A percentile compares a stretch with the other conserved stretches of the same genome.
These are phyloP conservation scores for Botrytis fabae DNA, from an alignment of 2,329 filamentous ascomycete genomes.

Conservation along the genomic window DNA sequence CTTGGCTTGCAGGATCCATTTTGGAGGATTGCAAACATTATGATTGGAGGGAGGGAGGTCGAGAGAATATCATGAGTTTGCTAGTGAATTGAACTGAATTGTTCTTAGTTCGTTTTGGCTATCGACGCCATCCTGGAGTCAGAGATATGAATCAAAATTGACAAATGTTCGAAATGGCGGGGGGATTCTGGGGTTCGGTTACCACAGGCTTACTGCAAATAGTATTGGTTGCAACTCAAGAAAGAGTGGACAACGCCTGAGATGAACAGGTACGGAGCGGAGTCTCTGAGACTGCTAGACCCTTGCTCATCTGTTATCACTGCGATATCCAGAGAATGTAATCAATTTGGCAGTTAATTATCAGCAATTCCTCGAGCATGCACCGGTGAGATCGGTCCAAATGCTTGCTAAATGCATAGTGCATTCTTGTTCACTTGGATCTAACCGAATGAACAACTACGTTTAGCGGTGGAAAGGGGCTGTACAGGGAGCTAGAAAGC, in stretches of 20 bases:
- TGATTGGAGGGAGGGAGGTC: background rate
- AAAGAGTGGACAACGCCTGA: background rate
- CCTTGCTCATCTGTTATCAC: background rate
- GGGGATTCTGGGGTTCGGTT: background rate
- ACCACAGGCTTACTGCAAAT: background rate
- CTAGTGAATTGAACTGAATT: background rate
- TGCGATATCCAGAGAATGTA: background rate
- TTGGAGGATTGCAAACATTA: conserved; percentile 1
- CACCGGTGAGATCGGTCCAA: background rate
- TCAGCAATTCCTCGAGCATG: background rate
- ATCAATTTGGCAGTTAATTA: background rate
- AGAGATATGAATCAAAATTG: background rate
- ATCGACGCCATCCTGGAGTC: background rate
- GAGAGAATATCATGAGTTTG: background rate
- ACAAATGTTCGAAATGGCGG: conserved; percentile 16
- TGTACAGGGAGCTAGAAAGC: background rate
- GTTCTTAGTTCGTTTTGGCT: background rate
- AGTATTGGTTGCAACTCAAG: background rate
- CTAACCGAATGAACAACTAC: background rate
- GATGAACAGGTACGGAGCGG: background rate
- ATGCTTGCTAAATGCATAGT: background rate
- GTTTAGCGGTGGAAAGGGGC: conserved; percentile 1
- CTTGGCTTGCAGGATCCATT: conserved; percentile 5
- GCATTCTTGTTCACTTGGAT: background rate
- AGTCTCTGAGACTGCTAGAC: background rate